phyloP scores from a whole-genome alignment of 495 filamentous ascomycete genomes.

The Aspergillus indologenus region DNA sequence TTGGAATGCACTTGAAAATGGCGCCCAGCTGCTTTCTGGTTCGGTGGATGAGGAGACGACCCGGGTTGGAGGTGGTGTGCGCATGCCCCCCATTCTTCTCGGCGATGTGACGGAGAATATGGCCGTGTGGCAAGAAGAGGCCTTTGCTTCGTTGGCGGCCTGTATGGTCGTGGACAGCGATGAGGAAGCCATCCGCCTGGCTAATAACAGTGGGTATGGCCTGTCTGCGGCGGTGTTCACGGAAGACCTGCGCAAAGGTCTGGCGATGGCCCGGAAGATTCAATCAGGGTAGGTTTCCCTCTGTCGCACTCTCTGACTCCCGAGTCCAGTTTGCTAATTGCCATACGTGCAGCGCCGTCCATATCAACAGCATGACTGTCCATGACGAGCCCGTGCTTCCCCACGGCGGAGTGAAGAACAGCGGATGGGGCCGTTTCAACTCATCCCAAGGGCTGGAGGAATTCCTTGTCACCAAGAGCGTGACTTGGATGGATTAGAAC shows the following conservation, averaged over 20 bases:
- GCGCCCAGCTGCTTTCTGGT: constrained; percentile 63
- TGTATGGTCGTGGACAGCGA: constrained; percentile 43
- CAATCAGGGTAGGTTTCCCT: constrained; percentile 40
- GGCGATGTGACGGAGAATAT: constrained; percentile 65
- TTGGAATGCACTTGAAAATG: constrained; percentile 57
- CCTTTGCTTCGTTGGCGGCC: constrained; percentile 70
- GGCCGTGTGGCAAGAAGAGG: constrained; percentile 75
- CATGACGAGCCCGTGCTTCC: constrained; percentile 78
- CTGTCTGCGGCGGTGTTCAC: constrained; percentile 49
- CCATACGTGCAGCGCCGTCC: constrained; percentile 54
- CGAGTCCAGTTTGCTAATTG: neutral
- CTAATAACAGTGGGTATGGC: constrained; percentile 48
- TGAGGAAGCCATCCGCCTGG: constrained; percentile 45
- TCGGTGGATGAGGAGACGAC: constrained; percentile 24
- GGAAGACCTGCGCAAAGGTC: constrained; percentile 39
- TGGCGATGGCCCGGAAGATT: constrained; percentile 43
- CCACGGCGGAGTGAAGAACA: constrained; percentile 82
- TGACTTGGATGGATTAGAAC: constrained; percentile 63
- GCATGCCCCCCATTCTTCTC: constrained; percentile 69
- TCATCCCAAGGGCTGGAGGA: constrained; percentile 58
- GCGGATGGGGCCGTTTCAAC: constrained; percentile 72
- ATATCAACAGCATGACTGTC: constrained; percentile 85
- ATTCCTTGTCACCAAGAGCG: constrained; percentile 77
- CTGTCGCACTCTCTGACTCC: neutral
- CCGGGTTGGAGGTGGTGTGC: constrained; percentile 48